Evolutionary conservation across 202 grass and related monocot species (phyloP).

Genomic region (Thinopyrum obtusiflorum): DNA sequence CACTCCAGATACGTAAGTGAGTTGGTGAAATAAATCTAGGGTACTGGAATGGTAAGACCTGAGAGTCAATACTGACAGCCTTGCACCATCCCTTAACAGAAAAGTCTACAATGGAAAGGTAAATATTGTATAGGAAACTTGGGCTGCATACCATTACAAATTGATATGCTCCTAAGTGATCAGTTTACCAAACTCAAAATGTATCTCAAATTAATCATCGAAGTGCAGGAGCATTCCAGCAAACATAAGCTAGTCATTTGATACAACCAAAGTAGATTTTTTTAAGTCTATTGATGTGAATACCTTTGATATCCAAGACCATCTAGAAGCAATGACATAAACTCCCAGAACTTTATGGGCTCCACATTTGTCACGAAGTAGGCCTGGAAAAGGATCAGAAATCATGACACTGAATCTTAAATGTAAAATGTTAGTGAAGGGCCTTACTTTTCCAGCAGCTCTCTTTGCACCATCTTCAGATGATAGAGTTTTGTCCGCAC

Average conservation of each 20-base stretch:
- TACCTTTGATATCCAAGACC: conserved; percentile 98
- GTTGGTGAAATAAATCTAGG: not conserved
- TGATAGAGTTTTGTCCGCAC: conserved; percentile 84
- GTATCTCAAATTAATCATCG: conserved; percentile 17
- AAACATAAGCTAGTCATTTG: not conserved
- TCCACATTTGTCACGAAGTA: conserved; percentile 98
- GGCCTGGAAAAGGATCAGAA: conserved; percentile 43
- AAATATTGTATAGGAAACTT: conserved; percentile 9
- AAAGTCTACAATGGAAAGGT: not conserved
- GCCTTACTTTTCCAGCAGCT: conserved; percentile 76
- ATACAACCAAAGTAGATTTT: conserved; percentile 10
- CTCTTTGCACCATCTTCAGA: conserved; percentile 73
- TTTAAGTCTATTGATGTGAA: not conserved
- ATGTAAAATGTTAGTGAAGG: conserved; percentile 26
- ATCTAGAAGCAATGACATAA: conserved; percentile 92
- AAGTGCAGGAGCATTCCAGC: conserved; percentile 7
- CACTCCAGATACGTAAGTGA: not conserved
- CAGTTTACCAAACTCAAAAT: conserved; percentile 9
- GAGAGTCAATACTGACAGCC: not conserved
- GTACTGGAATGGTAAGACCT: not conserved
- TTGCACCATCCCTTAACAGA: conserved; percentile 1
- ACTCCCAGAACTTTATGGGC: conserved; percentile 98
- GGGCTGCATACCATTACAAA: not conserved
- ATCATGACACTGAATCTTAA: conserved; percentile 13
- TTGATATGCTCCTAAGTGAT: not conserved